Percentiles rank a stretch among this genome's conserved stretches.
These are phyloP conservation scores for Ceratocystis variospora DNA, from an alignment of 2,329 filamentous ascomycete genomes.

Conservation along the genomic window DNA sequence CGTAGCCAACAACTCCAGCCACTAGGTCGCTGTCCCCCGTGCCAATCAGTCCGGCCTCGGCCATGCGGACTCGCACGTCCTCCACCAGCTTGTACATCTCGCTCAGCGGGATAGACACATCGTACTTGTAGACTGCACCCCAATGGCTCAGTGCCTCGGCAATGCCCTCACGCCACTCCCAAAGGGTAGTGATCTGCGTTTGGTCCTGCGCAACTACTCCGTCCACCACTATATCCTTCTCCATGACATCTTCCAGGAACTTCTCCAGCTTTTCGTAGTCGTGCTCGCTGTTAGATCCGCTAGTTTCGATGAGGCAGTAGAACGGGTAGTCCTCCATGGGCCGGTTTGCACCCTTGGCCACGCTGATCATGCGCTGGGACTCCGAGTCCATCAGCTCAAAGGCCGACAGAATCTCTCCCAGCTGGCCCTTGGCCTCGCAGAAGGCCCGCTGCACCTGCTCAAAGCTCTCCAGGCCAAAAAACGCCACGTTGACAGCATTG, in stretches of 20 bases:
- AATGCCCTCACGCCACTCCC: conserved; percentile 88
- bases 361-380: conserved; percentile 63
- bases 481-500: conserved; percentile 83
- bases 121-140: conserved; percentile 97
- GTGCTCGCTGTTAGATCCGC: conserved; percentile 85
- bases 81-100: conserved; percentile 84
- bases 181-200: conserved; percentile 72
- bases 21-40: conserved; percentile 48
- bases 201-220: conserved; percentile 88
- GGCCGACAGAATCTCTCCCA: conserved; percentile 89
- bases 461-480: conserved; percentile 81
- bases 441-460: conserved; percentile 80
- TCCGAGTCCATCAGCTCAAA: conserved; percentile 93
- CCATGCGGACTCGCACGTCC: conserved; percentile 61
- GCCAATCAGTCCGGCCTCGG: conserved; percentile 61
- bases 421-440: conserved; percentile 72
- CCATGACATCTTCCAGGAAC: conserved; percentile 88
- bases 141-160: conserved; percentile 78
- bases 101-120: conserved; percentile 79
- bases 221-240: conserved; percentile 70
- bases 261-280: conserved; percentile 80
- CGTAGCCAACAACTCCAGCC: conserved; percentile 84
- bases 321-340: conserved; percentile 84
- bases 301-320: conserved; percentile 94
- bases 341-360: conserved; percentile 60